Base-by-base conservation (phyloP, 139 green algal genomes). In the Zygnema circumcarinatum region DNA sequence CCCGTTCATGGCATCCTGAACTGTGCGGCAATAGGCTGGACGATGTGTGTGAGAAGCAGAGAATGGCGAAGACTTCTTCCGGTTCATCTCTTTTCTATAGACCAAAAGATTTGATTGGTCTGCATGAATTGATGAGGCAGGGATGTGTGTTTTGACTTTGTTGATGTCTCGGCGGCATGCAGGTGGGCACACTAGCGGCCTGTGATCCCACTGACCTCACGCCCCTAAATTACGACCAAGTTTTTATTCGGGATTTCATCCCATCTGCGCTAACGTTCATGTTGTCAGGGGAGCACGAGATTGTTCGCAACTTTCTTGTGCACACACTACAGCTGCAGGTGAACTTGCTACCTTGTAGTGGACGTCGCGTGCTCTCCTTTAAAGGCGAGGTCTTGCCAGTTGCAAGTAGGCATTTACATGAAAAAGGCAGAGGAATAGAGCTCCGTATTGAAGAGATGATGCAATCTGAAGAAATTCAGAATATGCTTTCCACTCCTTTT, bases 201-300 rank as follows among this genome's bases (percentile, higher is more conserved):
- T 78, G 32, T 3, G 79, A 86, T 22, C 79, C 79, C 79, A 86
- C 52, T 22, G 69, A 81, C 21, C 35, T 31, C 21, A 36, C 29
- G 1, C 42, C 53, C 25, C 52, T 86, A 2, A 86, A 86, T 36
- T 86, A 86, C 79, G 79, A 86, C 79, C 80, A 91, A 74, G 87
- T 91, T 31, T 91, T 91, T 78, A 79, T 91, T 31, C 81, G 87
- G 33, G 87, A 91, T 76, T 91, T 91, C 56, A 36, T 91, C n/a
- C 83, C 87, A 2, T 86, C 67, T 29, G 87, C 67, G 2, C 2
- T 91, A 33, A 67, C 87, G 32, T 91, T 91, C 39, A 32, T 91
- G 16, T 32, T 91, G 68, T 32, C 36, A 1, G 87, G 87, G 20
- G 84, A 91, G 67, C 47, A 36, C 22, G 68, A 90, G 67, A 91